These are phyloP conservation scores for Vitis hybrid DNA, from an alignment of 177 flowering plant genomes.

Conservation along the genomic window DNA sequence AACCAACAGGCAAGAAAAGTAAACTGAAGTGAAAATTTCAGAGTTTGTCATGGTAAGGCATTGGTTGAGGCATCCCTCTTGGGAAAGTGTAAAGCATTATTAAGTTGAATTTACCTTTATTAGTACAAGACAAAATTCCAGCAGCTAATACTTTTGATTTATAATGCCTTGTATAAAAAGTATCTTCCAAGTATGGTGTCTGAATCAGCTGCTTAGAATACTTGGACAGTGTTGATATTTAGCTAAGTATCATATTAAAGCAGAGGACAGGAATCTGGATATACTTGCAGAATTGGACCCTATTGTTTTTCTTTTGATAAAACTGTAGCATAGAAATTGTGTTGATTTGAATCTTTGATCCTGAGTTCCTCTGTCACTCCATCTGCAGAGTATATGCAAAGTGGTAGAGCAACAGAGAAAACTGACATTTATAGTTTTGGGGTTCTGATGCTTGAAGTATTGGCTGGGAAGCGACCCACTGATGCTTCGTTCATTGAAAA, in stretches of 20 bases:
- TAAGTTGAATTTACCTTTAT: neutral
- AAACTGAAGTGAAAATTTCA: too few species aligned
- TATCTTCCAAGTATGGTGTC: neutral
- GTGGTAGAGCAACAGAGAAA: constrained; percentile 97
- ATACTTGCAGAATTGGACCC: neutral
- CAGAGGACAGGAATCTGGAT: neutral
- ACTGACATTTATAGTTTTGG: constrained; percentile 97
- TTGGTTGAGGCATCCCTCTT: too few species aligned
- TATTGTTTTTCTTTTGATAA: neutral
- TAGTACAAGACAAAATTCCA: neutral
- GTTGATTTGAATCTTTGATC: neutral
- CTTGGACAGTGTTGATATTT: neutral
- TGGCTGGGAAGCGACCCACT: constrained; percentile 92
- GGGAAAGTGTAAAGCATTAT: too few species aligned
- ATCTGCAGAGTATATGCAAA: constrained; percentile 84
- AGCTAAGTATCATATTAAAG: neutral
- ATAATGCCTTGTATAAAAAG: neutral
- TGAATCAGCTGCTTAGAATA: neutral
- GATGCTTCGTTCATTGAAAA: constrained; percentile 92
- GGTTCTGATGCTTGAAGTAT: constrained; percentile 79
- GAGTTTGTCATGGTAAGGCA: too few species aligned
- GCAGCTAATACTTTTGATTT: neutral
- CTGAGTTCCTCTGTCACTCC: neutral
- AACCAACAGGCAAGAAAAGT: too few species aligned
- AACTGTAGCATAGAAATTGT: neutral